Conservation (phyloP, 495 filamentous ascomycete genomes). For the Neurospora pannonica region DNA sequence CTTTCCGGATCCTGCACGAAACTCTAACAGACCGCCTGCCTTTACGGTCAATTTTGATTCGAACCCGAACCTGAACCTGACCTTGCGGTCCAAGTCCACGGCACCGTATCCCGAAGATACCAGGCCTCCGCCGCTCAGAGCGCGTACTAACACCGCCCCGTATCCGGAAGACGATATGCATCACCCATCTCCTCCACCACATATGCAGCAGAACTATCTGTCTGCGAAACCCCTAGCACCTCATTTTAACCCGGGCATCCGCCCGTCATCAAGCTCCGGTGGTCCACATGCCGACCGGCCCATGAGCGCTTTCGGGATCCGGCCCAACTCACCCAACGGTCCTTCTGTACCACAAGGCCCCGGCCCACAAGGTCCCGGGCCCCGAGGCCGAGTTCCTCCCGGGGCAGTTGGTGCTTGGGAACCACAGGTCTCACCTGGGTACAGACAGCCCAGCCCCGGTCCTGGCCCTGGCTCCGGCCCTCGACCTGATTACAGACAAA, state of each 20-base stretch:
- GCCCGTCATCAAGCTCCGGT: conserved; percentile 21
- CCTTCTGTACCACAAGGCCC: conserved; percentile 9
- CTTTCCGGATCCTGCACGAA: conserved; percentile 59
- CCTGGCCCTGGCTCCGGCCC: not conserved
- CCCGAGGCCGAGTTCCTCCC: conserved; percentile 13
- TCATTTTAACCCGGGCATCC: conserved; percentile 27
- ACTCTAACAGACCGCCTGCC: conserved; percentile 31
- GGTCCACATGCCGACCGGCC: conserved; percentile 46
- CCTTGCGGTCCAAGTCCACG: conserved; percentile 38
- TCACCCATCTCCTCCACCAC: conserved; percentile 13
- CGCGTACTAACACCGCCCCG: conserved; percentile 29
- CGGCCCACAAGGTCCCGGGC: conserved; percentile 3
- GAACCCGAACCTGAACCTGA: conserved; percentile 22
- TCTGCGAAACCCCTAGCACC: conserved; percentile 13
- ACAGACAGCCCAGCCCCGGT: conserved; percentile 33
- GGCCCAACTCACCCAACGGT: conserved; percentile 23
- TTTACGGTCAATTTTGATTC: conserved; percentile 33
- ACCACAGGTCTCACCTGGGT: conserved; percentile 31
- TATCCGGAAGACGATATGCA: conserved; percentile 44
- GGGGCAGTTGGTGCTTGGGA: conserved; percentile 29
- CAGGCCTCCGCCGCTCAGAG: conserved; percentile 33
- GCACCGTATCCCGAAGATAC: conserved; percentile 61
- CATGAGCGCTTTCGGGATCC: conserved; percentile 59
- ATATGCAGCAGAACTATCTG: not conserved
- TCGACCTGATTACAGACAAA: not conserved